These are phyloP conservation scores for Pelargonium nanum DNA, from an alignment of 345 rosid genomes.

Conservation along the genomic window DNA sequence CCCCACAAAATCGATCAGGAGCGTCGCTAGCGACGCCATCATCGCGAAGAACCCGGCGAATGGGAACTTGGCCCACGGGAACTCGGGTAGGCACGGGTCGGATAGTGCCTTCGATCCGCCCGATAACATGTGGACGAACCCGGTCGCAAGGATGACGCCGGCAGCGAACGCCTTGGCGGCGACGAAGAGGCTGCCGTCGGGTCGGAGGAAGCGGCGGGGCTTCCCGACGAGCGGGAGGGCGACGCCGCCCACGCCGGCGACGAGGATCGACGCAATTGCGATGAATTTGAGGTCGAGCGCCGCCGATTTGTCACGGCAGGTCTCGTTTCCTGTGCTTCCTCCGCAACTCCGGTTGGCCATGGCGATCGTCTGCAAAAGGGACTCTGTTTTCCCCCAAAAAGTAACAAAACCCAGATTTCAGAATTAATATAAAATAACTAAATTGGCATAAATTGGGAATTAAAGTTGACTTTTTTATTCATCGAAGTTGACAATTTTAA, in stretches of 20 bases:
- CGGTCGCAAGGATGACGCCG: conserved; percentile 1
- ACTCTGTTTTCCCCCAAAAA: no score
- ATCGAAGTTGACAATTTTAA: no score
- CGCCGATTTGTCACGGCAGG: no score
- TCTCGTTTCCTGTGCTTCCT: no score
- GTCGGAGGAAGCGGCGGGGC: conserved; percentile 21
- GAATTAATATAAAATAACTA: no score
- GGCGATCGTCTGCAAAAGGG: no score
- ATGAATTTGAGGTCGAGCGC: no score
- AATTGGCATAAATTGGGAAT: no score
- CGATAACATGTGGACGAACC: background rate
- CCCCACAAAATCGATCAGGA: conserved; percentile 28
- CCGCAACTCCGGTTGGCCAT: no score
- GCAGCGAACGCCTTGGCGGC: conserved; percentile 1
- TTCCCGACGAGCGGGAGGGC: conserved; percentile 38
- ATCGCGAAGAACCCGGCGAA: background rate
- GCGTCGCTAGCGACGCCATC: background rate
- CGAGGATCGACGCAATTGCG: conserved; percentile 37
- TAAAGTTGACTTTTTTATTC: no score
- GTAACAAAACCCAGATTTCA: no score
- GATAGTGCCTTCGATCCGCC: background rate
- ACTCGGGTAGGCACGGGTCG: background rate
- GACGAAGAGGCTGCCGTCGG: conserved; percentile 31
- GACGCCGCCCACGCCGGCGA: conserved; percentile 39
- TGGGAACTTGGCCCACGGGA: background rate